A percentile compares a stretch with the other conserved stretches of the same genome.
These are phyloP conservation scores for Brettanomyces sp. DNA, from an alignment of 805 yeast species.

Conservation along the genomic window DNA sequence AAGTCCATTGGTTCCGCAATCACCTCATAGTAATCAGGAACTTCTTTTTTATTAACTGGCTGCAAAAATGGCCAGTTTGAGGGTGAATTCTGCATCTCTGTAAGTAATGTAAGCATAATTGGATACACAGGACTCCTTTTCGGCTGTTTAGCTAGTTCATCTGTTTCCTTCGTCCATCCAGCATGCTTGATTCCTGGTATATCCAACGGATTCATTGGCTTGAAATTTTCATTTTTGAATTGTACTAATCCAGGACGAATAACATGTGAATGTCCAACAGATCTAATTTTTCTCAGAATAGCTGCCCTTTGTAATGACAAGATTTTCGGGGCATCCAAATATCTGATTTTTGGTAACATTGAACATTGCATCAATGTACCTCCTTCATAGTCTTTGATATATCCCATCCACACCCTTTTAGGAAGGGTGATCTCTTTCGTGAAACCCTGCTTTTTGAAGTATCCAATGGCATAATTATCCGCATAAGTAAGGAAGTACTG, in stretches of 20 bases:
- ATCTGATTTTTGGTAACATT: slow-evolving; percentile 82
- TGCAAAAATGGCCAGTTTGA: slow-evolving; percentile 97
- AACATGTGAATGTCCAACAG: slow-evolving; percentile 68
- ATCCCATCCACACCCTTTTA: slow-evolving; percentile 91
- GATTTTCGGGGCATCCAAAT: slow-evolving; percentile 81
- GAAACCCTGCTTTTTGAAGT: slow-evolving; percentile 96
- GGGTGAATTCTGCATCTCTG: slow-evolving; percentile 88
- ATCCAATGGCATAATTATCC: slow-evolving; percentile 97
- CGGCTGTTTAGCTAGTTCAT: slow-evolving; percentile 89
- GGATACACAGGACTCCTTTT: slow-evolving; percentile 92
- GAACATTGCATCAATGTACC: slow-evolving; percentile 97
- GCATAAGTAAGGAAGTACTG: slow-evolving; percentile 90
- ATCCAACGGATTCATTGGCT: slow-evolving; percentile 63
- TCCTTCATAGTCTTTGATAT: slow-evolving; percentile 97
- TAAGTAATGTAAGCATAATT: slow-evolving; percentile 78
- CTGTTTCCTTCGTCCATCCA: slow-evolving; percentile 99
- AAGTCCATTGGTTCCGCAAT: slow-evolving; percentile 98
- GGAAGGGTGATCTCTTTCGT: slow-evolving; percentile 89
- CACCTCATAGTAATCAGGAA: slow-evolving; percentile 91
- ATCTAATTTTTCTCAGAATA: slow-evolving; percentile 70
- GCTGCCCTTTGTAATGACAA: slow-evolving; percentile 87
- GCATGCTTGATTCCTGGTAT: slow-evolving; percentile 90
- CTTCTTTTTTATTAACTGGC: slow-evolving; percentile 90
- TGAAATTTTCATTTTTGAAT: slow-evolving; percentile 42
- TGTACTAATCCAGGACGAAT: slow-evolving; percentile 73